A percentile compares a stretch with the other conserved stretches of the same genome.
phyloP scores from a whole-genome alignment of 2,329 filamentous ascomycete genomes.

The Xylariaceae sp. region DNA sequence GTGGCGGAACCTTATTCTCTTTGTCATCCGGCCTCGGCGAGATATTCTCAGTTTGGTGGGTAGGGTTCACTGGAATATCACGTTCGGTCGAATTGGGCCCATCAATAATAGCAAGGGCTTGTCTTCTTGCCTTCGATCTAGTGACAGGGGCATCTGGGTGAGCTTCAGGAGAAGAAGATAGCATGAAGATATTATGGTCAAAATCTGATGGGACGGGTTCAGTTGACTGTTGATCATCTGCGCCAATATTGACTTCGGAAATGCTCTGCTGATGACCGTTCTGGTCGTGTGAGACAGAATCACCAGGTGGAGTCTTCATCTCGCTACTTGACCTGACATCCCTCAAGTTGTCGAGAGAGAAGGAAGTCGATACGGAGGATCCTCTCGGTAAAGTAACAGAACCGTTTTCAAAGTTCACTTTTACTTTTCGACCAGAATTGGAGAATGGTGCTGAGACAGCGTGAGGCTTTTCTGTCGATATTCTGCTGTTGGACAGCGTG shows the following conservation, averaged over 20 bases:
- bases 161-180: background rate
- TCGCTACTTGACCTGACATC: background rate
- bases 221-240: constrained; percentile 13
- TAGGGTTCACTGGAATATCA: background rate
- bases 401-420: background rate
- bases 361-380: constrained; percentile 1
- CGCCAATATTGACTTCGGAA: background rate
- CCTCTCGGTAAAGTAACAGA: background rate
- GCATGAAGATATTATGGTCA: background rate
- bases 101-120: background rate
- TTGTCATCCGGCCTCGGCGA: background rate
- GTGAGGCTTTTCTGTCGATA: background rate
- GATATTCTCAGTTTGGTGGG: background rate
- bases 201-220: constrained; percentile 12
- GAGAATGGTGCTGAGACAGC: background rate
- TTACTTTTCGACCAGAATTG: background rate
- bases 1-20: background rate
- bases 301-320: background rate
- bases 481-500: background rate
- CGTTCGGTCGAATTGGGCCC: background rate
- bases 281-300: background rate
- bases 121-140: constrained; percentile 4
- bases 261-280: background rate
- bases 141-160: background rate
- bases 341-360: background rate